Base-by-base conservation (phyloP, 176 grass and related monocot species). In the Eleusine indica region DNA sequence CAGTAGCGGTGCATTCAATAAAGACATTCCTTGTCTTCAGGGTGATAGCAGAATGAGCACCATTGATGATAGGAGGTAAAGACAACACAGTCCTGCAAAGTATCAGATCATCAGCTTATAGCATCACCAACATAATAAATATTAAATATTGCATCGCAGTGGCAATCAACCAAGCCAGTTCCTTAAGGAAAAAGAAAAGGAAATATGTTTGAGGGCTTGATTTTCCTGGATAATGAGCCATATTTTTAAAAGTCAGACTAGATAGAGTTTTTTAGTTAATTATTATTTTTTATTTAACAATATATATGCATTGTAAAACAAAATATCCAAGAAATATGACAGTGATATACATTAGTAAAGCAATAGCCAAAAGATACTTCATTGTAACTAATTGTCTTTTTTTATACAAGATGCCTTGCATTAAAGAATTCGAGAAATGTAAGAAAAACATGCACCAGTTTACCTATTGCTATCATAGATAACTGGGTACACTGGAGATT, bases 391-490 rank as follows among this genome's bases (percentile, higher is more conserved):
- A 11, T 37, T 51, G 1, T 51, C 43, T 53, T 54, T 17, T 47
- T 15, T 16, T 54, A 54, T 0, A 74, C 11, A 58, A 69, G 37
- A 77, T 47, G 21, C 57, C 6, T 60, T 22, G 21, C n/a, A 6
- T 22, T 60, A 60, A 12, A 81, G 12, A 71, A 37, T 30, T 71
- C 11, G n/a, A 17, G 22, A 66, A 70, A 80, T 67, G 60, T 49
- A 73, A 89, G 30, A 57, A 64, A 58, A 77, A 25, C 14, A 84
- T 72, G 54, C 47, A 67, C 58, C 48, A 35, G 28, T 78, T 81
- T 90, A 99, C 96, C 93, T 96, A 70, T 89, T 96, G 79, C 80
- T 92, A 75, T 99, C 93, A 90, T 96, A 96, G 86, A 96, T 99
- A 73, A 99, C 93, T 75, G 91, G 96, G 62, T 94, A 99, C 28